Percentiles rank a stretch among this genome's conserved stretches.
These are phyloP conservation scores for Codiaeum variegatum DNA, from an alignment of 441 rosid species.

Conservation along the genomic window DNA sequence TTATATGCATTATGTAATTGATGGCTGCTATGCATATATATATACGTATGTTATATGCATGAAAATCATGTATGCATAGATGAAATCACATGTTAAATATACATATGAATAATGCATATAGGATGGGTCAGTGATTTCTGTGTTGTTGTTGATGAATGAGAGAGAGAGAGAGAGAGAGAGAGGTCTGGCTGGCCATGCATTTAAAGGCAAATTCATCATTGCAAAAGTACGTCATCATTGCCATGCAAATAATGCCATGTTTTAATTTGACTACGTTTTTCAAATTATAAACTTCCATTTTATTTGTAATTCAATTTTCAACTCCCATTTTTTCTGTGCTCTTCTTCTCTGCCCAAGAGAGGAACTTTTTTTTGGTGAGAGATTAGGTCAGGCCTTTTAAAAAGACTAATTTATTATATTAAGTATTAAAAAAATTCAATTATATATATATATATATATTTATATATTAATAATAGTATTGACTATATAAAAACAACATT, in stretches of 20 bases:
- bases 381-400: too few relatives aligned
- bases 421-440: too few relatives aligned
- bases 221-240: conserved; percentile 73
- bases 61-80: not conserved
- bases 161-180: conserved; percentile 14
- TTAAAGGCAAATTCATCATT: conserved; percentile 54
- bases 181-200: conserved; percentile 28
- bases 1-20: too few relatives aligned
- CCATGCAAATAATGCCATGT: conserved; percentile 38
- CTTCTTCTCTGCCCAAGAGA: too few relatives aligned
- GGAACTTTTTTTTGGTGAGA: too few relatives aligned
- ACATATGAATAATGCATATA: not conserved
- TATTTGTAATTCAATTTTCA: not conserved
- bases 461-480: too few relatives aligned
- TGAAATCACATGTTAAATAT: not conserved
- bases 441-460: too few relatives aligned
- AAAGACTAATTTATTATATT: too few relatives aligned
- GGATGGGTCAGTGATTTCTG: conserved; percentile 12
- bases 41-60: too few relatives aligned
- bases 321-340: not conserved
- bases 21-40: too few relatives aligned
- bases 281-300: not conserved
- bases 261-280: conserved; percentile 32
- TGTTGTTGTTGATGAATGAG: conserved; percentile 14
- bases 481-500: too few relatives aligned